These are phyloP conservation scores for Mucor indicus DNA, from an alignment of 371 early-diverging fungal species.

Conservation along the genomic window DNA sequence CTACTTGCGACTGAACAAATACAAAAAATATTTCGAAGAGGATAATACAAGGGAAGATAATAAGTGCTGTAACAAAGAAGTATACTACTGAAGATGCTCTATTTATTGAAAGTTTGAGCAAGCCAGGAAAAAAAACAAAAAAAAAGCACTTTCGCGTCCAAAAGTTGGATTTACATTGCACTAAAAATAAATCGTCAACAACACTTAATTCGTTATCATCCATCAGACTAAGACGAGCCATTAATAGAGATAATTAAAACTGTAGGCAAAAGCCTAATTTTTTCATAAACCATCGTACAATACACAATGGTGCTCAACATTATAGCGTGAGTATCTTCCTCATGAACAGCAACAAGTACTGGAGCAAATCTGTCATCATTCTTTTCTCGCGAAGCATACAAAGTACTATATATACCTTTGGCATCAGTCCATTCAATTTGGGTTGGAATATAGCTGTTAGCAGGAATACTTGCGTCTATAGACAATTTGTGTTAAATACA, in stretches of 20 bases:
- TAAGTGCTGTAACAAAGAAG: slow-evolving; percentile 1
- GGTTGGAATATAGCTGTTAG: slow-evolving; percentile 2
- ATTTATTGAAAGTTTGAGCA: slow-evolving; percentile 9
- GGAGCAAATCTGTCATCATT: slow-evolving; percentile 2
- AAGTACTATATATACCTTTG: neutral
- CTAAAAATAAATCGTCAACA: slow-evolving; percentile 8
- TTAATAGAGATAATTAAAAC: slow-evolving; percentile 6
- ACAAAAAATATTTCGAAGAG: slow-evolving; percentile 6
- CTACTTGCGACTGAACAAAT: slow-evolving; percentile 7
- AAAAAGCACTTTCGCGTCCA: slow-evolving; percentile 8
- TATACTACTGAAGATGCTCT: slow-evolving; percentile 1
- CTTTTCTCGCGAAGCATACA: slow-evolving; percentile 6
- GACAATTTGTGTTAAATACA: slow-evolving; percentile 4
- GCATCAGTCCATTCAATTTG: slow-evolving; percentile 9
- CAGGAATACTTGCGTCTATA: slow-evolving; percentile 8
- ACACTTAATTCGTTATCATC: slow-evolving; percentile 4
- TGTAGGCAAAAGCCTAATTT: slow-evolving; percentile 3
- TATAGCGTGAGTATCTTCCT: slow-evolving; percentile 3
- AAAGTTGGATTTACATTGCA: slow-evolving; percentile 7
- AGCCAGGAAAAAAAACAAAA: slow-evolving; percentile 7
- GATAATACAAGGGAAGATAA: slow-evolving; percentile 4
- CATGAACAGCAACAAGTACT: slow-evolving; percentile 7
- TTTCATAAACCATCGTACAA: neutral
- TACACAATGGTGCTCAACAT: slow-evolving; percentile 1
- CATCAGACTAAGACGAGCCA: neutral